Percentiles rank a stretch among this genome's conserved stretches.
Conservation (phyloP, 805 yeast species). For the Tetrapisispora nanseiensis region DNA sequence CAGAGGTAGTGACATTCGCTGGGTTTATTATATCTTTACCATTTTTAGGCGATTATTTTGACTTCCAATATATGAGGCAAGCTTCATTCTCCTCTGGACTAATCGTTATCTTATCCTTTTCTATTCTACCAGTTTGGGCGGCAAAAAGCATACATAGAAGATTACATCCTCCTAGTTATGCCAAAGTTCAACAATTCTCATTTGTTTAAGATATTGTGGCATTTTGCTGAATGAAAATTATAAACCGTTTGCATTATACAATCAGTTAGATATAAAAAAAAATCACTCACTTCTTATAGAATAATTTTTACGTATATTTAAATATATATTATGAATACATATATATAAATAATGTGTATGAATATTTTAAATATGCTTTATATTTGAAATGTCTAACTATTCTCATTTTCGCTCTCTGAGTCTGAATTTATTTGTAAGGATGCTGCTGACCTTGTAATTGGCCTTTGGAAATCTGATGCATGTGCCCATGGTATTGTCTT, state of each 20-base stretch:
- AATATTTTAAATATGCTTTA: no score
- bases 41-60: conserved; percentile 77
- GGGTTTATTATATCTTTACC: conserved; percentile 72
- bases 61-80: conserved; percentile 50
- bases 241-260: neutral
- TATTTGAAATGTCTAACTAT: neutral
- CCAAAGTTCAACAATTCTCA: conserved; percentile 75
- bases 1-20: conserved; percentile 61
- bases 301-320: neutral
- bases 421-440: conserved; percentile 14
- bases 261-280: neutral
- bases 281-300: neutral
- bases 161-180: conserved; percentile 89
- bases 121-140: conserved; percentile 85
- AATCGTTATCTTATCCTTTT: conserved; percentile 50
- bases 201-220: conserved; percentile 25
- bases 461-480: conserved; percentile 75
- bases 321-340: neutral
- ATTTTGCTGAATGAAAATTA: neutral
- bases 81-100: conserved; percentile 61
- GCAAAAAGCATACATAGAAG: conserved; percentile 64
- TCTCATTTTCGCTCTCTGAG: conserved; percentile 14
- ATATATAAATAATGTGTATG: conserved; percentile 2
- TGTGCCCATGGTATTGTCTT: conserved; percentile 65
- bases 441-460: conserved; percentile 19